phyloP scores from a whole-genome alignment of 1,284 basidiomycete genomes.

The Cyathus olla region DNA sequence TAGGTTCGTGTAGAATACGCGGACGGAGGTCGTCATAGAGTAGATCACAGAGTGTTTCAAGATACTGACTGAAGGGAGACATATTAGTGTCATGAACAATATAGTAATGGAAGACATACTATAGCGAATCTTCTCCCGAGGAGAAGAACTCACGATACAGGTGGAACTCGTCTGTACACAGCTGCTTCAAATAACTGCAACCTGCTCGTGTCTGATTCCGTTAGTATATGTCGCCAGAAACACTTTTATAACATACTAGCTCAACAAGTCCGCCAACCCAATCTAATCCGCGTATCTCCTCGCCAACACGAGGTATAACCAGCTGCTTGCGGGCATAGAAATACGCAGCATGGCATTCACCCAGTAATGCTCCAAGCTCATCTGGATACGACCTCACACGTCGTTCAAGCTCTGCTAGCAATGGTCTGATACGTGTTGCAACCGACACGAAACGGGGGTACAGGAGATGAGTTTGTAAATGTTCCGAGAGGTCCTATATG shows the following conservation, averaged over 20 bases:
- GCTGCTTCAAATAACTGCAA: conserved; percentile 90
- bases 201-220: conserved; percentile 81
- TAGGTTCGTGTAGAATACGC: conserved; percentile 91
- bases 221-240: conserved; percentile 3
- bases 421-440: conserved; percentile 76
- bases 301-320: conserved; percentile 75
- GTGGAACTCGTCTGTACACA: conserved; percentile 90
- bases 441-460: conserved; percentile 89
- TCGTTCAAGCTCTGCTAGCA: conserved; percentile 87
- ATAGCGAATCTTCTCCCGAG: conserved; percentile 85
- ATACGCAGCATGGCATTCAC: conserved; percentile 89
- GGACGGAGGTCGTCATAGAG: conserved; percentile 95
- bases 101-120: conserved; percentile 65
- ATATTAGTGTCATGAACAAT: conserved; percentile 3
- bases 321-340: conserved; percentile 79
- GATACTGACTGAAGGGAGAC: conserved; percentile 70
- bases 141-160: conserved; percentile 89
- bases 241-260: conserved; percentile 61
- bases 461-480: conserved; percentile 85
- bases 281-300: conserved; percentile 87
- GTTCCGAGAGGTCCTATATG: conserved; percentile 80
- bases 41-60: conserved; percentile 92
- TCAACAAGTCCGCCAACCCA: conserved; percentile 86
- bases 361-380: conserved; percentile 81
- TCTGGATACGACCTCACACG: conserved; percentile 79